Evolutionary conservation across 163 green algal genomes (phyloP).

Genomic region (Scenedesmus sp.): DNA sequence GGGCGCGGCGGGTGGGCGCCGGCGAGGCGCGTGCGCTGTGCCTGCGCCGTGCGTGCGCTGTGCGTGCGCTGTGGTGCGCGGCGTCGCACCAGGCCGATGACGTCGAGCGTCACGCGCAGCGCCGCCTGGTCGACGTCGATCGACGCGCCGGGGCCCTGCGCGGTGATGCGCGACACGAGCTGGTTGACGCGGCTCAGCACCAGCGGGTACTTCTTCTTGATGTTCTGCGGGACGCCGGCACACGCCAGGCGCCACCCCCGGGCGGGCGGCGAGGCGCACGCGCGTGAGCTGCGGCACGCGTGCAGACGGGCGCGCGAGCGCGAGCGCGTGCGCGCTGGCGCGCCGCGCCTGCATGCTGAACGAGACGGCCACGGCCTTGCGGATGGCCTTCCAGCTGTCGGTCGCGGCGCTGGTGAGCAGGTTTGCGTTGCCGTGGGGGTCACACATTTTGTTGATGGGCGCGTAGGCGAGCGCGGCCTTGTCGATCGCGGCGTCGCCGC

Average conservation of each 20-base stretch:
- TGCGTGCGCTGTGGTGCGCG: conserved; percentile 7
- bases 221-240: conserved; percentile 52
- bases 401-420: conserved; percentile 56
- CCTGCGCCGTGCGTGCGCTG: background rate
- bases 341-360: conserved; percentile 53
- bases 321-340: too few relatives aligned
- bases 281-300: too few relatives aligned
- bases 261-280: too few relatives aligned
- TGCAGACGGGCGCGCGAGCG: too few relatives aligned
- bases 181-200: conserved; percentile 39
- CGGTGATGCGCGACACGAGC: conserved; percentile 13
- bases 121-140: conserved; percentile 68
- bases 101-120: conserved; percentile 65
- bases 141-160: conserved; percentile 21
- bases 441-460: conserved; percentile 59
- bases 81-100: conserved; percentile 69
- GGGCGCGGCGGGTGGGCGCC: background rate
- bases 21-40: background rate
- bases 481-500: conserved; percentile 53
- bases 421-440: conserved; percentile 50
- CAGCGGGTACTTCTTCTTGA: conserved; percentile 65
- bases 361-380: conserved; percentile 59
- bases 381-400: conserved; percentile 55
- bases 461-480: conserved; percentile 51
- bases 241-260: too few relatives aligned